These are phyloP conservation scores for Termitomyces sp. DNA, from an alignment of 768 basidiomycete genomes.

Conservation along the genomic window DNA sequence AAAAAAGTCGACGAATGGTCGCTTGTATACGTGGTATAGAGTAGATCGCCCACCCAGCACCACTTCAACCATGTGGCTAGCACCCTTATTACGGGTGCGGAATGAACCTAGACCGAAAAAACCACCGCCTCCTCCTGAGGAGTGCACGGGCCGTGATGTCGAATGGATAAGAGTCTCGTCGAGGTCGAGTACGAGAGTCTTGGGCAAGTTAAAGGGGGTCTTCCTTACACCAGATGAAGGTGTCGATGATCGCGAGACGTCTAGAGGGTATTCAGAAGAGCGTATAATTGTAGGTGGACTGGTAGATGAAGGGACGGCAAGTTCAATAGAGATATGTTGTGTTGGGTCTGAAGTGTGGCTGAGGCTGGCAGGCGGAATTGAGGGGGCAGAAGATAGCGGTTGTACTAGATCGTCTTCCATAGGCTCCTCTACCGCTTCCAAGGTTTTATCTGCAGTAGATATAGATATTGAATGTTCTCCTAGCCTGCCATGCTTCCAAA, in stretches of 20 bases:
- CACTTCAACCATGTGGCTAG: slow-evolving; percentile 90
- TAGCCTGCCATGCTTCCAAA: slow-evolving; percentile 17
- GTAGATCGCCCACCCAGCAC: slow-evolving; percentile 84
- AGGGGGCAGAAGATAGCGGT: neutral
- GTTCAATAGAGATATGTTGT: slow-evolving; percentile 5
- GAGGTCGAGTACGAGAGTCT: slow-evolving; percentile 94
- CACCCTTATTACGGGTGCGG: slow-evolving; percentile 55
- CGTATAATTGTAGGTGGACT: slow-evolving; percentile 7
- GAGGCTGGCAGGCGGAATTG: slow-evolving; percentile 1
- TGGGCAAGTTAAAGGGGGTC: slow-evolving; percentile 76
- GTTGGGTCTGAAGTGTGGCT: slow-evolving; percentile 7
- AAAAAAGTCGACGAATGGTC: slow-evolving; percentile 96
- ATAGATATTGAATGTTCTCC: slow-evolving; percentile 4
- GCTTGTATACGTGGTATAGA: slow-evolving; percentile 96
- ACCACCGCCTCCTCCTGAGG: slow-evolving; percentile 43
- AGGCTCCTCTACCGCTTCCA: neutral
- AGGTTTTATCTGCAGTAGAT: neutral
- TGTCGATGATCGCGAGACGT: slow-evolving; percentile 39
- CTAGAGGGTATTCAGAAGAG: slow-evolving; percentile 17
- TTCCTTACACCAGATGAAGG: slow-evolving; percentile 48
- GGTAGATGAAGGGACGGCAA: slow-evolving; percentile 12
- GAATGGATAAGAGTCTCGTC: slow-evolving; percentile 99
- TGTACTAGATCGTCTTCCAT: neutral
- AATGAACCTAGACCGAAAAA: slow-evolving; percentile 55
- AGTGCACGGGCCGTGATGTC: slow-evolving; percentile 72